Conservation (phyloP, 148 eudicot genomes). For the Rhododendron henanense region DNA sequence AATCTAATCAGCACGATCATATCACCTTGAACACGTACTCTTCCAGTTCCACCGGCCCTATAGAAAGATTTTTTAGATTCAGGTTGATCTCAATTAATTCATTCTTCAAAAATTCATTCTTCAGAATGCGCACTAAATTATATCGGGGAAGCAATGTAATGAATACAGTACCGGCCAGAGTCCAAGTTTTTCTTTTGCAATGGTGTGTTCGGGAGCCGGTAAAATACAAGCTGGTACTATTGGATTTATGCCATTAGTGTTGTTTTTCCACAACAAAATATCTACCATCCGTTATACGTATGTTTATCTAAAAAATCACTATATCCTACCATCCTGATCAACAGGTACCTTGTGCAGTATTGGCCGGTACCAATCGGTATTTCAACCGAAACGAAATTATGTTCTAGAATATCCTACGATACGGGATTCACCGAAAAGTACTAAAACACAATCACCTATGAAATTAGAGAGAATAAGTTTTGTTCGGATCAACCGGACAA, state of each 20-base stretch:
- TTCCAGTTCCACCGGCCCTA: background rate
- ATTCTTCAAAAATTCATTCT: no score
- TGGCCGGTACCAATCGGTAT: no score
- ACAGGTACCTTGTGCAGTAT: no score
- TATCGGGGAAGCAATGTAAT: no score
- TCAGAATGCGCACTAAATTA: background rate
- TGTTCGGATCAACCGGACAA: no score
- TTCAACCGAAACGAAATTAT: no score
- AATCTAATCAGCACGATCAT: background rate
- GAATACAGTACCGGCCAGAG: background rate
- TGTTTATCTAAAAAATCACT: no score
- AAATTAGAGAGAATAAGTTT: no score
- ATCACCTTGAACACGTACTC: background rate
- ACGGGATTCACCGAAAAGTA: background rate
- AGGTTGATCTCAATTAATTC: no score
- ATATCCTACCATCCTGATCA: no score
- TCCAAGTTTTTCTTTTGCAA: background rate
- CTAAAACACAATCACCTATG: background rate
- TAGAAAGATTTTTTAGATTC: background rate
- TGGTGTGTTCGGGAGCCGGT: background rate
- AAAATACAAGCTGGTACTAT: background rate
- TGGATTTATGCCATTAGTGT: background rate
- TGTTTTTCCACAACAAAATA: no score
- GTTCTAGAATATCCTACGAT: no score
- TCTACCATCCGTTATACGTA: background rate